Evolutionary conservation across 2,329 filamentous ascomycete genomes (phyloP).

Genomic region (Diplodia corticola): DNA sequence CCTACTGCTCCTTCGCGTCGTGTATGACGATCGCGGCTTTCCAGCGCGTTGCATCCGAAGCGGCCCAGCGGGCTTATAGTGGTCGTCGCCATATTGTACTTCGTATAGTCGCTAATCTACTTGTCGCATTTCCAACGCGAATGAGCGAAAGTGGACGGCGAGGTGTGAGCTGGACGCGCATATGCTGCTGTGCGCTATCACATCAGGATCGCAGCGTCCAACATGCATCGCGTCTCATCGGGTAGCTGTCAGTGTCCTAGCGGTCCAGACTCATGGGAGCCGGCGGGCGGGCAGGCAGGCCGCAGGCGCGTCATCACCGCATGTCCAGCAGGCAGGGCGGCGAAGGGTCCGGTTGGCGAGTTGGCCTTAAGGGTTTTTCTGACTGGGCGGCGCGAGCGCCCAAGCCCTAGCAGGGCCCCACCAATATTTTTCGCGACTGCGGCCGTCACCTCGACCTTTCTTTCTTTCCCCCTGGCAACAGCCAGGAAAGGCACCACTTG

Average conservation of each 20-base stretch:
- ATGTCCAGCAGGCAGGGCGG: neutral
- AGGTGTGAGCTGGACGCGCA: slow-evolving; percentile 12
- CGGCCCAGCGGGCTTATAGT: neutral
- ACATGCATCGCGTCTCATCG: slow-evolving; percentile 6
- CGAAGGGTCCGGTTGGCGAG: neutral
- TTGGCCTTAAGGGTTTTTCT: slow-evolving; percentile 4
- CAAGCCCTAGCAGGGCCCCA: slow-evolving; percentile 11
- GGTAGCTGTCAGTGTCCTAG: slow-evolving; percentile 10
- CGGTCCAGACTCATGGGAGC: slow-evolving; percentile 1
- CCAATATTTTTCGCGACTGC: slow-evolving; percentile 34
- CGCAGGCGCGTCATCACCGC: slow-evolving; percentile 3
- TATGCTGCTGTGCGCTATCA: slow-evolving; percentile 6
- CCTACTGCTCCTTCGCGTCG: neutral
- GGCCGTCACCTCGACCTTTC: slow-evolving; percentile 32
- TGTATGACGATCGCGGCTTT: neutral
- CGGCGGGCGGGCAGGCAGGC: neutral
- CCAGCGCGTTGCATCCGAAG: neutral
- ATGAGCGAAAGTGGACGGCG: neutral
- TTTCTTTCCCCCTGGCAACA: slow-evolving; percentile 46
- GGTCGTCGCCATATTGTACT: neutral
- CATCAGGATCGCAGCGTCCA: slow-evolving; percentile 9
- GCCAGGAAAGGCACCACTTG: slow-evolving; percentile 42
- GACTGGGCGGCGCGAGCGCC: slow-evolving; percentile 10
- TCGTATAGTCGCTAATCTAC: neutral
- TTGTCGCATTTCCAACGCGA: neutral